phyloP scores from a whole-genome alignment of 352 stramenopile genomes.

The Phytophthora fragariaefolia region DNA sequence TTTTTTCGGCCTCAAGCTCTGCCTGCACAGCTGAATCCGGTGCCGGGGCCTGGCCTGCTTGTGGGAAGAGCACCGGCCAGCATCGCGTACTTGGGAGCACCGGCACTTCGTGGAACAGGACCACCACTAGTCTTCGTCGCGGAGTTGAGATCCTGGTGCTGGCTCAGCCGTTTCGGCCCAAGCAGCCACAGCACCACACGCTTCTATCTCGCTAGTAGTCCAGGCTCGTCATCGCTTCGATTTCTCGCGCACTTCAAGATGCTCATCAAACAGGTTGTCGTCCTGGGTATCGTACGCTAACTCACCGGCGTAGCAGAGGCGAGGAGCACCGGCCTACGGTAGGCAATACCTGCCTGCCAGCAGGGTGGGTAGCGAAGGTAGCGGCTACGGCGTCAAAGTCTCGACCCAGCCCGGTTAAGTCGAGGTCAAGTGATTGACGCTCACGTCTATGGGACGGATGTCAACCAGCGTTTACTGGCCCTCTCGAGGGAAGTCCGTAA shows the following conservation, averaged over 20 bases:
- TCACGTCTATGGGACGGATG: not conserved
- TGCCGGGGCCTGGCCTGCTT: too few species aligned
- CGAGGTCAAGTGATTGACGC: not conserved
- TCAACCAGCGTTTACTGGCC: not conserved
- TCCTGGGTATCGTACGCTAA: too few species aligned
- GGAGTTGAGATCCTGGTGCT: not conserved
- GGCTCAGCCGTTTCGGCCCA: not conserved
- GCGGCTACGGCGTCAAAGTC: too few species aligned
- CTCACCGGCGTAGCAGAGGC: too few species aligned
- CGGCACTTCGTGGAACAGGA: not conserved
- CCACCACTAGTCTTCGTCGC: not conserved
- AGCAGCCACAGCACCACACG: slow-evolving; percentile 6
- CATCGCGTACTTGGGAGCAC: not conserved
- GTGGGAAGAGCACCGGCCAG: not conserved
- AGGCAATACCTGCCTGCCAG: too few species aligned
- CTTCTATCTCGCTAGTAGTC: slow-evolving; percentile 11
- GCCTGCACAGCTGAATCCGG: too few species aligned
- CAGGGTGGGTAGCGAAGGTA: too few species aligned
- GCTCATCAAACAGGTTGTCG: slow-evolving; percentile 10
- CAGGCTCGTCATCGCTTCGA: slow-evolving; percentile 12
- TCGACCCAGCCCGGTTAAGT: too few species aligned
- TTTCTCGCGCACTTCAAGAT: slow-evolving; percentile 9
- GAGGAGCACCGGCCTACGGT: too few species aligned
- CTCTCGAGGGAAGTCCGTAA: not conserved
- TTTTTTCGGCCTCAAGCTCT: not conserved